Evolutionary conservation across 73 alveolate genomes (phyloP).

Genomic region (Chromera velia): DNA sequence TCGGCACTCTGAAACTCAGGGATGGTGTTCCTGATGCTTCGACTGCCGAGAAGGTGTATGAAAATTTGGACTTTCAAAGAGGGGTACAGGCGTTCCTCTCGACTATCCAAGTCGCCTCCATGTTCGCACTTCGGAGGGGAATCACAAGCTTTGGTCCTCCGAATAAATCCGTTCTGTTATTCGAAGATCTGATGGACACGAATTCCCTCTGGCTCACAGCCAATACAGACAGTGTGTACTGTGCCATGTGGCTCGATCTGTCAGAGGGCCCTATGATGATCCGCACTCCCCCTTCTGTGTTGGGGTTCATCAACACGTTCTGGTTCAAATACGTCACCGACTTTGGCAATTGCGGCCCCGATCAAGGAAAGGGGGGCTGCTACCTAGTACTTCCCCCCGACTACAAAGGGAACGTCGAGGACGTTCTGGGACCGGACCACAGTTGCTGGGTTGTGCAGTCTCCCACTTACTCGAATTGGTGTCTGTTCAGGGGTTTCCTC

Average conservation of each 20-base stretch:
- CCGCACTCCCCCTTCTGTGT: constrained; percentile 18
- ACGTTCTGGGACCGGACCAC: background rate
- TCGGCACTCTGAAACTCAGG: constrained; percentile 16
- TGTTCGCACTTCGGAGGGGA: constrained; percentile 11
- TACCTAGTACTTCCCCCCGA: constrained; percentile 21
- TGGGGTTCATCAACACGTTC: constrained; percentile 20
- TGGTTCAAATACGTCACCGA: constrained; percentile 20
- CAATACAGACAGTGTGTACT: constrained; percentile 24
- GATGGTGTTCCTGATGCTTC: constrained; percentile 33
- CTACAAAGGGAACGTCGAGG: background rate
- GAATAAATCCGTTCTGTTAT: background rate
- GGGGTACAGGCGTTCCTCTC: constrained; percentile 21
- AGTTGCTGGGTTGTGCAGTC: constrained; percentile 10
- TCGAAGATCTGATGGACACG: constrained; percentile 22
- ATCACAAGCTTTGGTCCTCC: background rate
- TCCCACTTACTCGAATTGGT: constrained; percentile 27
- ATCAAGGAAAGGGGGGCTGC: constrained; percentile 23
- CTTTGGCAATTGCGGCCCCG: constrained; percentile 28
- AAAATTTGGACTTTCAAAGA: constrained; percentile 18
- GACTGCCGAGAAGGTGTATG: constrained; percentile 24
- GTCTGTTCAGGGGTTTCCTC: constrained; percentile 8
- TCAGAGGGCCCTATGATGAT: constrained; percentile 24
- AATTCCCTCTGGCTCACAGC: constrained; percentile 22
- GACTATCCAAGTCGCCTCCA: constrained; percentile 14
- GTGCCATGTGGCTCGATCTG: constrained; percentile 8